Percentiles rank a stretch among this genome's conserved stretches.
Conservation (phyloP, 768 basidiomycete species). For the Serendipita sp. region DNA sequence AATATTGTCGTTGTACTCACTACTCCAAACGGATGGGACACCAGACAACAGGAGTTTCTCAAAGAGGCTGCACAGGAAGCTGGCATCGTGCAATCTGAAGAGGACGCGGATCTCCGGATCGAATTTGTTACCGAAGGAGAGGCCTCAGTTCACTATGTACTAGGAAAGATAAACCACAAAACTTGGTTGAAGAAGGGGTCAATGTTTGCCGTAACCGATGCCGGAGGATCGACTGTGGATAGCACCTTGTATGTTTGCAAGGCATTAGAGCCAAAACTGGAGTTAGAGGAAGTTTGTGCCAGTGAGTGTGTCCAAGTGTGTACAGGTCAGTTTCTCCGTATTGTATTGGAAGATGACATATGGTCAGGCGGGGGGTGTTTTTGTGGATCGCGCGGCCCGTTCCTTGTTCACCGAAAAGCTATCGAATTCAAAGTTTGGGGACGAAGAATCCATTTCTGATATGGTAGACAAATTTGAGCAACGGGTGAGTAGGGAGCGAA, state of each 20-base stretch:
- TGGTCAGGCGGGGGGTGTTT: neutral
- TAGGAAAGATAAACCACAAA: neutral
- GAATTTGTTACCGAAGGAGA: neutral
- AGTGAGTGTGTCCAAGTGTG: neutral
- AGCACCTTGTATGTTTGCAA: neutral
- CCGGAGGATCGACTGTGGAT: neutral
- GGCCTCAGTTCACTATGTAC: neutral
- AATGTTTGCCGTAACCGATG: neutral
- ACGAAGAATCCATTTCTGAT: conserved; percentile 24
- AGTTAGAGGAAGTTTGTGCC: neutral
- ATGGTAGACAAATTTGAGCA: conserved; percentile 16
- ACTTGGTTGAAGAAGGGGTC: neutral
- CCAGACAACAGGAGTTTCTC: neutral
- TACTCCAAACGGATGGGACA: neutral
- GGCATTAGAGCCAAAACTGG: neutral
- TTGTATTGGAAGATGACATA: too few species aligned
- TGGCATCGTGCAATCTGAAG: neutral
- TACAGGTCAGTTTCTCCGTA: too few species aligned
- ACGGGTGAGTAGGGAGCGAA: too few species aligned
- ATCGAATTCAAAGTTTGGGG: conserved; percentile 23
- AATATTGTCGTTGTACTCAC: neutral
- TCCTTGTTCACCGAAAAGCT: conserved; percentile 21
- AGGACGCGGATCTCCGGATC: neutral
- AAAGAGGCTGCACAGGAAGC: neutral
- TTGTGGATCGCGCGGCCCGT: neutral